Base-by-base conservation (phyloP, 148 eudicot genomes). In the Vaccinium macrocarpon region DNA sequence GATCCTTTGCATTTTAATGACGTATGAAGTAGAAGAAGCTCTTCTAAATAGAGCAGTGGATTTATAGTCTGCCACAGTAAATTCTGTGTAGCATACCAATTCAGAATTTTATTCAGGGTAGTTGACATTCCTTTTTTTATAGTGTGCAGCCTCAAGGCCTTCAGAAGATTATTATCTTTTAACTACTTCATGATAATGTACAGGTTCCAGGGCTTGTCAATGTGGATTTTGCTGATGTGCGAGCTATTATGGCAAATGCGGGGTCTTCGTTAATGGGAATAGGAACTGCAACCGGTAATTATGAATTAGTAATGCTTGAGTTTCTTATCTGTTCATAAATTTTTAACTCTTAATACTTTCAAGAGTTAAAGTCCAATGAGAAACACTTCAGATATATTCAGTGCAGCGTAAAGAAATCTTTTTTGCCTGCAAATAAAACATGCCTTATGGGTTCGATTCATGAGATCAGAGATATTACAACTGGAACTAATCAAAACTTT, bases 151-250 rank as follows among this genome's bases (percentile, higher is more conserved):
- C 32, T 66, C 42, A 80, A 57, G n/a, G 61, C 59, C 27, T 49
- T 6, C 73, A 27, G 73, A 27, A 68, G 38, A 27, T 68, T 12
- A 48, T 35, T n/a, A 13, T 50, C 75, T 50, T 68, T 55, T 53
- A n/a, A 73, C 75, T 80, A 64, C 78, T 53, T 82, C 49, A 18
- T 78, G 74, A 82, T 78, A 49, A 56, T 25, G 70, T 88, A 82
- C 94, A 96, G 99, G 89, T 96, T 82, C 98, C 99, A 38, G 99
- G 99, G 74, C 92, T 97, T 55, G 99, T 97, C 62, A 97, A 97
- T 83, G 99, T 97, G 70, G 99, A 97, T 91, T 97, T 97, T 92
- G 99, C 99, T 85, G 99, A 97, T 91, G 99, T 97, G 73, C 91
- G 99, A 82, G 97, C 99, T 83, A 93, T 97, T 82, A 95, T 97